Evolutionary conservation across 2,329 filamentous ascomycete species (phyloP).

Genomic region (Fusarium chaquense): DNA sequence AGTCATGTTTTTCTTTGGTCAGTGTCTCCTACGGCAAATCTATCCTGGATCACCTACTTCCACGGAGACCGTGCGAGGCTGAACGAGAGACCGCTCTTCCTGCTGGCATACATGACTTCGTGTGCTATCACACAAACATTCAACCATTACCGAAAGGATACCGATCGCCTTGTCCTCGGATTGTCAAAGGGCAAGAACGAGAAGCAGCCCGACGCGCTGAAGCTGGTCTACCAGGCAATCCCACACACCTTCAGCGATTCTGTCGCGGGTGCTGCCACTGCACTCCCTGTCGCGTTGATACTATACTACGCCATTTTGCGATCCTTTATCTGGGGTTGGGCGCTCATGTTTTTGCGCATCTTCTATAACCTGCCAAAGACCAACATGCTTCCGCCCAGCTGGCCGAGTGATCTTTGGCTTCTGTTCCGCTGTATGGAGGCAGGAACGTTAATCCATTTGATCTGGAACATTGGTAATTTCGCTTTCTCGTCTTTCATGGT

Average conservation of each 20-base stretch:
- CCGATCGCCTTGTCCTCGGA: slow-evolving; percentile 71
- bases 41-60: slow-evolving; percentile 80
- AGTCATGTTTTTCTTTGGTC: slow-evolving; percentile 85
- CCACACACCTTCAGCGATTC: slow-evolving; percentile 55
- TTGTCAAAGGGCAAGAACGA: slow-evolving; percentile 46
- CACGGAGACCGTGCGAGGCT: slow-evolving; percentile 78
- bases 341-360: slow-evolving; percentile 76
- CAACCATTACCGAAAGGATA: slow-evolving; percentile 78
- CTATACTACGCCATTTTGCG: slow-evolving; percentile 75
- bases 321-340: slow-evolving; percentile 73
- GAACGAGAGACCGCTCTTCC: slow-evolving; percentile 88
- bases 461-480: slow-evolving; percentile 83
- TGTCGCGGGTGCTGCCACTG: slow-evolving; percentile 55
- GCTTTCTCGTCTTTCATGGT: slow-evolving; percentile 85
- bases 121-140: slow-evolving; percentile 77
- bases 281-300: slow-evolving; percentile 61
- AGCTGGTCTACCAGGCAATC: slow-evolving; percentile 55
- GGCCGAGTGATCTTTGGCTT: slow-evolving; percentile 69
- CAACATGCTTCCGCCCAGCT: slow-evolving; percentile 70
- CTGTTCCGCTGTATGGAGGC: slow-evolving; percentile 69
- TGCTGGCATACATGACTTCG: slow-evolving; percentile 76
- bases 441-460: slow-evolving; percentile 73
- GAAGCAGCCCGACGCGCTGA: slow-evolving; percentile 49
- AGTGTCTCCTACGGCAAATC: slow-evolving; percentile 66
- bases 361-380: slow-evolving; percentile 82